These are phyloP conservation scores for Pythium brachiatum DNA, from an alignment of 352 stramenopile genomes.

Conservation along the genomic window DNA sequence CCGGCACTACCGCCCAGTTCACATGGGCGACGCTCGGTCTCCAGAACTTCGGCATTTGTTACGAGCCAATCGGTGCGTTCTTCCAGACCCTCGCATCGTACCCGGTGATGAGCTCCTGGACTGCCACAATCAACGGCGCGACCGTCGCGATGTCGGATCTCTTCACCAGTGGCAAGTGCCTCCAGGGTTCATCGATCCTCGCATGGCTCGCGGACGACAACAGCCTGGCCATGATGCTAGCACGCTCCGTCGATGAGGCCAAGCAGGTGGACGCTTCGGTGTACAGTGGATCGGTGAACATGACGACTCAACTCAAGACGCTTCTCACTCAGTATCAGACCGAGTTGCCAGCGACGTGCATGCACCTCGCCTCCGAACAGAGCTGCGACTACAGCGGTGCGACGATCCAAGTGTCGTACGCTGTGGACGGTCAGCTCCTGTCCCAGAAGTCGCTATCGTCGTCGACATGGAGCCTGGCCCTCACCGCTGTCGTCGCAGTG, in stretches of 20 bases:
- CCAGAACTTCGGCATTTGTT: conserved; percentile 40
- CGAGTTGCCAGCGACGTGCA: conserved; percentile 9
- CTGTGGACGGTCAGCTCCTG: conserved; percentile 15
- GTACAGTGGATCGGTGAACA: neutral
- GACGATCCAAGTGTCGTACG: conserved; percentile 20
- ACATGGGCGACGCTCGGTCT: conserved; percentile 27
- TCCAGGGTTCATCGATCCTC: conserved; percentile 27
- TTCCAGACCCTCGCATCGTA: conserved; percentile 31
- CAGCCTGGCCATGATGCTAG: conserved; percentile 29
- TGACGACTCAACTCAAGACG: neutral
- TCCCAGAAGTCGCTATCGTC: neutral
- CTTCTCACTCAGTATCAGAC: neutral
- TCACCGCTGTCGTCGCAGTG: neutral
- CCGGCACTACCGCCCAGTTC: conserved; percentile 23
- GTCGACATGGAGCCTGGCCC: neutral
- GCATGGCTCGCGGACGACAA: conserved; percentile 21
- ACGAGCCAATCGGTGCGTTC: conserved; percentile 36
- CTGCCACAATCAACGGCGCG: conserved; percentile 8
- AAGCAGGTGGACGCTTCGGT: neutral
- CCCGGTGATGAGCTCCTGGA: conserved; percentile 28
- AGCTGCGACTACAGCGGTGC: conserved; percentile 29
- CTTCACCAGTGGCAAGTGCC: conserved; percentile 39
- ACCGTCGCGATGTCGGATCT: conserved; percentile 33
- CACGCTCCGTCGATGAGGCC: conserved; percentile 20
- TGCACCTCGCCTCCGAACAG: conserved; percentile 33